Base-by-base conservation (phyloP, 2,329 filamentous ascomycete genomes). In the Fusarium euwallaceae region DNA sequence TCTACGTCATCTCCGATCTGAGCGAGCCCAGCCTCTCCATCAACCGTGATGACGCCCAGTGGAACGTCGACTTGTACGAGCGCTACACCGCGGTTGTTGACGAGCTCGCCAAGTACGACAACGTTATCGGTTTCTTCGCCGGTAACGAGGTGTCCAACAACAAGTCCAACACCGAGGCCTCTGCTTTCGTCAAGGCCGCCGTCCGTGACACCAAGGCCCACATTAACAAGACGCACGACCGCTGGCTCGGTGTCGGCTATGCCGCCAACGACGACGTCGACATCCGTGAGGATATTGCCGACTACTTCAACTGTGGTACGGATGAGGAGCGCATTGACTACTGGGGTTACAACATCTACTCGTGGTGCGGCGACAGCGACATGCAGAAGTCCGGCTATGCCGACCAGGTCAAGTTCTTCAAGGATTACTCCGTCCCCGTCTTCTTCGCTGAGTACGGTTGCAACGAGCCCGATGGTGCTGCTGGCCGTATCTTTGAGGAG, bases 281-380 rank as follows among this genome's bases (percentile, higher is more conserved):
- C 24, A 97, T 98, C 78, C 94, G 97, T 83, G 88, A 88, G 75
- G 88, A 95, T 80, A 91, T 98, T 81, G 94, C 95, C 77, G 87
- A 95, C 82, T 99, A 97, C 90, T 98, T 99, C 87, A 95, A 98
- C 89, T 99, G 97, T 82, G 94, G 95, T 70, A 66, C 79, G 4
- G 84, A 90, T 71, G 82, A 87, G 37, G 86, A 87, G 10, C 80
- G 93, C 71, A 98, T 98, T 76, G 97, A 99, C 85, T 98, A 97
- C 88, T 99, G 95, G 94, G 97, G 97, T 69, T 98, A 98, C 92
- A 99, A 99, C 89, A 98, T 98, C 86, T 99, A 99, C 90, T 97
- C 95, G 63, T 99, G 97, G 97, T 99, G 97, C 83, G 97, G 96
- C 78, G 84, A 95, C 78, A 97, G 94, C 81, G 91, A 87, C 79